These are phyloP conservation scores for Pisolithus marmoratus DNA, from an alignment of 768 basidiomycete genomes.

Conservation along the genomic window DNA sequence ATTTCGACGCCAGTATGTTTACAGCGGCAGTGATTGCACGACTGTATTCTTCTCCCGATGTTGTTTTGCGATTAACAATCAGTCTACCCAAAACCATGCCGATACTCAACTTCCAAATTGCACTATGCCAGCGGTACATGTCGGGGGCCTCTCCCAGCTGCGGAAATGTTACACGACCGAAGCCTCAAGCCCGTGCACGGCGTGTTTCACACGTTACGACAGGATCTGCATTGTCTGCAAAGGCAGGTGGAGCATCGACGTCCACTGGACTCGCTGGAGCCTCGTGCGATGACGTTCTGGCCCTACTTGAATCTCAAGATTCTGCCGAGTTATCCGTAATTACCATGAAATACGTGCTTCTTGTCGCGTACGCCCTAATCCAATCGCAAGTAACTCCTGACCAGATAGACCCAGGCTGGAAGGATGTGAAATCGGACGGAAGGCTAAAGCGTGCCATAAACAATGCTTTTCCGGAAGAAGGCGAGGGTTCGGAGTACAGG, in stretches of 20 bases:
- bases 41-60: slow-evolving; percentile 26
- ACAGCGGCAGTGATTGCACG: slow-evolving; percentile 31
- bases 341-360: slow-evolving; percentile 34
- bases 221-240: background rate
- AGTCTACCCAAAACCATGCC: slow-evolving; percentile 31
- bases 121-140: slow-evolving; percentile 37
- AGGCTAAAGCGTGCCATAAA: slow-evolving; percentile 21
- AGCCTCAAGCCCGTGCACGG: slow-evolving; percentile 26
- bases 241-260: slow-evolving; percentile 11
- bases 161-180: slow-evolving; percentile 22
- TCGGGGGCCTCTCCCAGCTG: slow-evolving; percentile 16
- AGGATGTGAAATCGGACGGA: slow-evolving; percentile 19
- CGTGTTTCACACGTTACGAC: slow-evolving; percentile 14
- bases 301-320: slow-evolving; percentile 12
- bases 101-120: slow-evolving; percentile 36
- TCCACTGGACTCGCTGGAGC: slow-evolving; percentile 22
- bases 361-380: slow-evolving; percentile 35
- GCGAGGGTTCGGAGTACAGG: slow-evolving; percentile 16
- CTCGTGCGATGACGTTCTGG: slow-evolving; percentile 24
- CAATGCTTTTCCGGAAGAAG: slow-evolving; percentile 19
- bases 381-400: slow-evolving; percentile 20
- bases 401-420: slow-evolving; percentile 33
- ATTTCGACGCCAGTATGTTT: slow-evolving; percentile 34
- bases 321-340: slow-evolving; percentile 8
- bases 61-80: slow-evolving; percentile 32